phyloP scores from a whole-genome alignment of 2,329 filamentous ascomycete species.

The Cyclaneusma minus region DNA sequence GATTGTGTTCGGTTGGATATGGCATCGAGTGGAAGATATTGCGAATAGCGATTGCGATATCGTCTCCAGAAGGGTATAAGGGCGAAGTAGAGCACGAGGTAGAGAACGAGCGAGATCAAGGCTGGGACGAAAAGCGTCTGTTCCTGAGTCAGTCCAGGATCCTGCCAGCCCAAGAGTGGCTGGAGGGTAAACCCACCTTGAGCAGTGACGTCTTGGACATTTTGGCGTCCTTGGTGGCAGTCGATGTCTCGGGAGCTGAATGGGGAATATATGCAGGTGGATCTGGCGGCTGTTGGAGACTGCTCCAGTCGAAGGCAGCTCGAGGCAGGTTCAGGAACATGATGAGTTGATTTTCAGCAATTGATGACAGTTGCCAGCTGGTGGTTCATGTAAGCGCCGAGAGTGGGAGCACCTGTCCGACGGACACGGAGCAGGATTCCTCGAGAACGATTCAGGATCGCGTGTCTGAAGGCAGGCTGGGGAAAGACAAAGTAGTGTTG shows the following conservation, averaged over 20 bases:
- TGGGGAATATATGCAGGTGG: constrained; percentile 12
- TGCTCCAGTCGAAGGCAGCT: too few relatives aligned
- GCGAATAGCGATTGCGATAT: constrained; percentile 55
- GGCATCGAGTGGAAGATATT: constrained; percentile 54
- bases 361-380: too few relatives aligned
- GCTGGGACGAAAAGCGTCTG: constrained; percentile 59
- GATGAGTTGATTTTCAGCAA: too few relatives aligned
- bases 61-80: constrained; percentile 53
- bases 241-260: constrained; percentile 14
- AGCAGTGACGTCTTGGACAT: constrained; percentile 13
- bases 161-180: constrained; percentile 5
- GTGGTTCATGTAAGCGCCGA: too few relatives aligned
- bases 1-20: constrained; percentile 42
- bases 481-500: too few relatives aligned
- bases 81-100: constrained; percentile 48
- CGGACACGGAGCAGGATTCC: too few relatives aligned
- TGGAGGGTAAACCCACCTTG: constrained; percentile 10
- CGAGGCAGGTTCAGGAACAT: too few relatives aligned
- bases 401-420: too few relatives aligned
- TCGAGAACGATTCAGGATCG: too few relatives aligned
- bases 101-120: constrained; percentile 52
- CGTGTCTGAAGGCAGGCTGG: too few relatives aligned
- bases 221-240: constrained; percentile 14
- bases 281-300: too few relatives aligned
- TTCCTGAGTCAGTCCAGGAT: too few relatives aligned